Evolutionary conservation across 192 early-diverging fungal species (phyloP).

Genomic region (Coemansia sp.): DNA sequence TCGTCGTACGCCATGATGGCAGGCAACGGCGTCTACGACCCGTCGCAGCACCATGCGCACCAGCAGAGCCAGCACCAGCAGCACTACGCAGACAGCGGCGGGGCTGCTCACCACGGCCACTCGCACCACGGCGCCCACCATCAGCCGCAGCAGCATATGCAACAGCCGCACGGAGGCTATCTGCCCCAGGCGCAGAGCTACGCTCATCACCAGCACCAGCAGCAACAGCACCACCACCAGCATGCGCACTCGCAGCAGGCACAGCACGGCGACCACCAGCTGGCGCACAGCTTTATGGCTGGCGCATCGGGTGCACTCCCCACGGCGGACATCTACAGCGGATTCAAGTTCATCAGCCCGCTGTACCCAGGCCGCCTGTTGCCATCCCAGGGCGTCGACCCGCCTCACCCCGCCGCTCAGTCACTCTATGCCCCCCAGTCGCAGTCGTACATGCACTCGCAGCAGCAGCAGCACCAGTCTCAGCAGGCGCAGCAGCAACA

Average conservation of each 20-base stretch:
- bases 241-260: constrained; percentile 15
- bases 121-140: constrained; percentile 16
- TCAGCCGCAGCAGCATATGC: constrained; percentile 17
- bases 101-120: constrained; percentile 6
- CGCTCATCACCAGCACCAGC: constrained; percentile 10
- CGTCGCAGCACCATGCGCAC: constrained; percentile 18
- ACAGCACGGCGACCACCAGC: constrained; percentile 19
- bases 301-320: constrained; percentile 25
- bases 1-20: constrained; percentile 53
- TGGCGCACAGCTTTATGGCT: constrained; percentile 32
- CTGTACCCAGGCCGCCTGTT: constrained; percentile 44
- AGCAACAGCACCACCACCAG: constrained; percentile 17
- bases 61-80: constrained; percentile 21
- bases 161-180: constrained; percentile 12
- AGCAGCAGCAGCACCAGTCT: constrained; percentile 19
- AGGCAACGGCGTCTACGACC: constrained; percentile 26
- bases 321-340: constrained; percentile 32
- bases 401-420: constrained; percentile 5
- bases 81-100: constrained; percentile 13
- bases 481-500: constrained; percentile 10
- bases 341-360: constrained; percentile 55
- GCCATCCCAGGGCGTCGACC: constrained; percentile 17
- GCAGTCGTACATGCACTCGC: constrained; percentile 11
- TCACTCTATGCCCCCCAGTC: constrained; percentile 17
- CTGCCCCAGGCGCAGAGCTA: constrained; percentile 6